Evolutionary conservation across 371 early-diverging fungal genomes (phyloP).

Genomic region (Zychaea mexicana): DNA sequence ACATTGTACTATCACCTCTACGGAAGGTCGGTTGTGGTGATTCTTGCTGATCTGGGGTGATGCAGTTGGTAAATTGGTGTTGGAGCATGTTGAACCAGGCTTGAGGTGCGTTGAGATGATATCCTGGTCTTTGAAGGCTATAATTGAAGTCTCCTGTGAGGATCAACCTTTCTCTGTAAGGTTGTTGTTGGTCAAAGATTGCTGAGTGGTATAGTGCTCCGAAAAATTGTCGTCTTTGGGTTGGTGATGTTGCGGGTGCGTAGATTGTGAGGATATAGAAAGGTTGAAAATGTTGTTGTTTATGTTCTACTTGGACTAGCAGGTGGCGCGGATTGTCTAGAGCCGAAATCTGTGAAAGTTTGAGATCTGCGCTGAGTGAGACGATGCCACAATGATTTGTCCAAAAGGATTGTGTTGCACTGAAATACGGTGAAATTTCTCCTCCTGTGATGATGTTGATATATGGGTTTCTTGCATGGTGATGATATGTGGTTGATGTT

Average conservation of each 20-base stretch:
- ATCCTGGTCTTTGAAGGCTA: background rate
- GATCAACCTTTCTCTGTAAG: background rate
- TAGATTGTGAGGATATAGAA: conserved; percentile 6
- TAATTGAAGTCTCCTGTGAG: conserved; percentile 13
- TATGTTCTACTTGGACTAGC: background rate
- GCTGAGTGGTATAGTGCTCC: background rate
- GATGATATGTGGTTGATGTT: background rate
- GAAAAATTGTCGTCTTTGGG: background rate
- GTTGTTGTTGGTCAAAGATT: background rate
- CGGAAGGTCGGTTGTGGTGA: conserved; percentile 3
- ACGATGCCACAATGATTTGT: conserved; percentile 9
- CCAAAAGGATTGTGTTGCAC: conserved; percentile 1
- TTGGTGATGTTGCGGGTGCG: conserved; percentile 2
- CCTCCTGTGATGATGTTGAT: background rate
- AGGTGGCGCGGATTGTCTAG: background rate
- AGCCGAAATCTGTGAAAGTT: background rate
- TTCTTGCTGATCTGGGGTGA: background rate
- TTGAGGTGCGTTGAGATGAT: background rate
- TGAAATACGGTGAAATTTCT: background rate
- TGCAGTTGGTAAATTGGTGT: conserved; percentile 1
- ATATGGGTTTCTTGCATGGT: conserved; percentile 12
- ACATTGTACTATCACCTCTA: background rate
- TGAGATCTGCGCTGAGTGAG: background rate
- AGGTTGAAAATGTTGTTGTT: background rate
- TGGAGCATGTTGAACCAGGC: background rate